phyloP scores from a whole-genome alignment of 2,329 filamentous ascomycete species.

The Botryotinia convoluta region DNA sequence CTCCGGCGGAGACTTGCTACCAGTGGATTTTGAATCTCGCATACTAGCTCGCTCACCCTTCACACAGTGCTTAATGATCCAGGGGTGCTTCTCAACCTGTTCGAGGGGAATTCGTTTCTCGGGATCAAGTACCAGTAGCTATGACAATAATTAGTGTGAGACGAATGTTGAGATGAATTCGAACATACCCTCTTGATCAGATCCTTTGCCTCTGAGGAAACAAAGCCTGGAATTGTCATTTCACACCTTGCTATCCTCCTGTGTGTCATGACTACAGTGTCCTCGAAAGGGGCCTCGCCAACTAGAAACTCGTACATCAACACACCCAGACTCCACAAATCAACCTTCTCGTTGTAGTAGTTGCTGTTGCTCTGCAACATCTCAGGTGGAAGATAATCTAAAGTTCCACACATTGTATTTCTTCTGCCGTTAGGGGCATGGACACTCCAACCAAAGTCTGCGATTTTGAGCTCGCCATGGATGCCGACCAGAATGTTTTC shows the following conservation, averaged over 20 bases:
- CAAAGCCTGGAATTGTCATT: constrained; percentile 87
- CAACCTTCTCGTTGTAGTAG: constrained; percentile 92
- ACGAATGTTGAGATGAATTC: not conserved
- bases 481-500: constrained; percentile 96
- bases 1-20: constrained; percentile 33
- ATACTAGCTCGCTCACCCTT: constrained; percentile 44
- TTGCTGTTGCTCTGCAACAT: constrained; percentile 91
- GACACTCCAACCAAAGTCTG: constrained; percentile 97
- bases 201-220: constrained; percentile 86
- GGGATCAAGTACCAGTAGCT: constrained; percentile 88
- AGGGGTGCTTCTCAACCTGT: constrained; percentile 84
- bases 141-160: constrained; percentile 27
- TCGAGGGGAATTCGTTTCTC: constrained; percentile 90
- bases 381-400: constrained; percentile 96
- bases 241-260: constrained; percentile 83
- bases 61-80: constrained; percentile 91
- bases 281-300: constrained; percentile 95
- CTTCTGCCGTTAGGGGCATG: constrained; percentile 93
- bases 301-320: constrained; percentile 95
- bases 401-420: constrained; percentile 93
- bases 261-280: constrained; percentile 92
- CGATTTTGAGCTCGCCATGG: constrained; percentile 97
- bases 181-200: constrained; percentile 79
- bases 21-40: constrained; percentile 38
- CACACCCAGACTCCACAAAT: constrained; percentile 93